phyloP scores from a whole-genome alignment of 2,329 filamentous ascomycete genomes.

The Scopulariopsis brevicaulis region DNA sequence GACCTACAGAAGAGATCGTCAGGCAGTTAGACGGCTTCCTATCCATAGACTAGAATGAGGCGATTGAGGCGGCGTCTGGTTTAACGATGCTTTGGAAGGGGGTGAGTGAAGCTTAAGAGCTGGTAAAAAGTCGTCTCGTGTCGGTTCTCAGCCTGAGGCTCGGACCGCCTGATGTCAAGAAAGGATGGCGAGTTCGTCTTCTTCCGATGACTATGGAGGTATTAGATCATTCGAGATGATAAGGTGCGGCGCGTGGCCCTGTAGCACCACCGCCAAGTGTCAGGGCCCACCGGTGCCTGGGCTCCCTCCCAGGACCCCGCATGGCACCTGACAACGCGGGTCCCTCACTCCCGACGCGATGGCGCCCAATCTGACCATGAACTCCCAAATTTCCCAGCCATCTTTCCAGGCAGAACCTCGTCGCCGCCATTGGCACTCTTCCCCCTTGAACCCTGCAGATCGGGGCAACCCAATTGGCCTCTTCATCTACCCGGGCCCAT shows the following conservation, averaged over 20 bases:
- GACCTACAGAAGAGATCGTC: conserved; percentile 4
- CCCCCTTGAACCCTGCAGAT: conserved; percentile 1
- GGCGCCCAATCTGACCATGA: conserved; percentile 3
- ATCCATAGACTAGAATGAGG: background rate
- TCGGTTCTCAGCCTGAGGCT: no score
- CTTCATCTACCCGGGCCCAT: background rate
- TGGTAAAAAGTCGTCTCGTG: background rate
- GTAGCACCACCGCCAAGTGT: background rate
- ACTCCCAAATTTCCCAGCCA: conserved; percentile 2
- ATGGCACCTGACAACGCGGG: background rate
- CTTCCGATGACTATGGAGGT: no score
- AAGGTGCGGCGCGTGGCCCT: background rate
- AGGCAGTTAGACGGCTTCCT: background rate
- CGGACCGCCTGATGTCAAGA: no score
- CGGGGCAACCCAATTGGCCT: background rate
- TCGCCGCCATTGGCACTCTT: background rate
- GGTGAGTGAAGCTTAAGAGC: background rate
- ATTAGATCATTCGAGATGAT: no score
- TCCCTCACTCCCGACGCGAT: background rate
- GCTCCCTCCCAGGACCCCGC: background rate
- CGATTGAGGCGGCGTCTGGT: background rate
- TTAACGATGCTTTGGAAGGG: background rate
- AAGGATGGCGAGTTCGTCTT: no score
- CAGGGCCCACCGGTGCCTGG: background rate
- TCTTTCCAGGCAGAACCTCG: background rate